Evolutionary conservation across 768 basidiomycete species (phyloP).

Genomic region (Neoboletus subvelutipes): DNA sequence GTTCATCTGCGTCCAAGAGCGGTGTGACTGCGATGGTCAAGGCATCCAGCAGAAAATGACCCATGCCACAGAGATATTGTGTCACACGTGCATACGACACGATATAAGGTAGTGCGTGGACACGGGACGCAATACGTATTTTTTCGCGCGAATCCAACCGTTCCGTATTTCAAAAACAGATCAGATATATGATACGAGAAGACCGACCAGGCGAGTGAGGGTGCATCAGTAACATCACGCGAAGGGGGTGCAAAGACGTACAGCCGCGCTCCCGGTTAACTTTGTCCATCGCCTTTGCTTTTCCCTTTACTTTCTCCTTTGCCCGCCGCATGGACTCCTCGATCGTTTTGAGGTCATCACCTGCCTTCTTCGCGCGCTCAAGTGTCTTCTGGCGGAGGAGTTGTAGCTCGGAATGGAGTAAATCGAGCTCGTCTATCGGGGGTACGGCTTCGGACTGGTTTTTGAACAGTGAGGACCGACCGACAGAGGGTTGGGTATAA

Average conservation of each 20-base stretch:
- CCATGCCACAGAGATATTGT: conserved; percentile 18
- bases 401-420: conserved; percentile 60
- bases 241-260: conserved; percentile 44
- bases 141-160: conserved; percentile 15
- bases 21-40: conserved; percentile 43
- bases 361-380: conserved; percentile 71
- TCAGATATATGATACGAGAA: not conserved
- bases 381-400: conserved; percentile 51
- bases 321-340: conserved; percentile 75
- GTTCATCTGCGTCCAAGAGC: conserved; percentile 50
- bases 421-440: conserved; percentile 68
- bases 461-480: conserved; percentile 63
- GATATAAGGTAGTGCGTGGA: not conserved
- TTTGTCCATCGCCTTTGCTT: conserved; percentile 68
- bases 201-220: conserved; percentile 17
- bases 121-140: not conserved
- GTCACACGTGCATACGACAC: not conserved
- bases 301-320: conserved; percentile 75
- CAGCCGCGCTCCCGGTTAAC: conserved; percentile 74
- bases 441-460: conserved; percentile 65
- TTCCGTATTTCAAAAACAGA: conserved; percentile 5
- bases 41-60: not conserved
- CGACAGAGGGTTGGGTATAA: conserved; percentile 47
- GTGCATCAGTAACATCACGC: conserved; percentile 11
- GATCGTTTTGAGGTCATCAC: conserved; percentile 69